Conservation (phyloP, 2,329 filamentous ascomycete species). For the Amylocarpus encephaloides region DNA sequence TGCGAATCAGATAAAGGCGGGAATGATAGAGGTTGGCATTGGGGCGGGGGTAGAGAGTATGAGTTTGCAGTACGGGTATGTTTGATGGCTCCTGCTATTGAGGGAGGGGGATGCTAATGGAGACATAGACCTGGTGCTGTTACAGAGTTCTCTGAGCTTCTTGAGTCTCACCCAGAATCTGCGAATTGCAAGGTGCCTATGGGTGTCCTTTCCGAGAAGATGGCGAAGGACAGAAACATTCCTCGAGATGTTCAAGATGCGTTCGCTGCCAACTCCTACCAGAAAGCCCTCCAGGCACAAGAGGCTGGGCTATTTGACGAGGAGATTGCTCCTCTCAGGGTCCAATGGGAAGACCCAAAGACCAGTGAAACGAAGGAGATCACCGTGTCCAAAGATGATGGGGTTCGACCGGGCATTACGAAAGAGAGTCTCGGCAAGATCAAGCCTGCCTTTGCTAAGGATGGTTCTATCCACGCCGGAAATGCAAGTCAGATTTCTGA, state of each 20-base stretch:
- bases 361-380: conserved; percentile 77
- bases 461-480: conserved; percentile 90
- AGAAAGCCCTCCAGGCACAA: conserved; percentile 83
- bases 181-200: conserved; percentile 98
- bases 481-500: conserved; percentile 96
- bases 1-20: conserved; percentile 81
- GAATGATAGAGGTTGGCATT: conserved; percentile 93
- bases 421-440: conserved; percentile 87
- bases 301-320: conserved; percentile 83
- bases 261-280: conserved; percentile 91
- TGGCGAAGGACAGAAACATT: conserved; percentile 81
- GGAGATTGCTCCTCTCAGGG: conserved; percentile 81
- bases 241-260: conserved; percentile 70
- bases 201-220: conserved; percentile 87
- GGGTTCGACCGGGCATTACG: conserved; percentile 78
- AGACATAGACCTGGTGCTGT: conserved; percentile 66
- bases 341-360: conserved; percentile 88
- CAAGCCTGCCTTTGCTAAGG: conserved; percentile 80
- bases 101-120: conserved; percentile 2
- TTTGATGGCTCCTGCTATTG: conserved; percentile 10
- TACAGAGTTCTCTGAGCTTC: conserved; percentile 82
- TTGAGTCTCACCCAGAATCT: conserved; percentile 73
- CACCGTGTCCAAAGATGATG: conserved; percentile 80
- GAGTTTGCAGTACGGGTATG: conserved; percentile 82
- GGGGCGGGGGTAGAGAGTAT: conserved; percentile 97